These are phyloP conservation scores for Nephelium lappaceum DNA, from an alignment of 345 rosid genomes.

Conservation along the genomic window DNA sequence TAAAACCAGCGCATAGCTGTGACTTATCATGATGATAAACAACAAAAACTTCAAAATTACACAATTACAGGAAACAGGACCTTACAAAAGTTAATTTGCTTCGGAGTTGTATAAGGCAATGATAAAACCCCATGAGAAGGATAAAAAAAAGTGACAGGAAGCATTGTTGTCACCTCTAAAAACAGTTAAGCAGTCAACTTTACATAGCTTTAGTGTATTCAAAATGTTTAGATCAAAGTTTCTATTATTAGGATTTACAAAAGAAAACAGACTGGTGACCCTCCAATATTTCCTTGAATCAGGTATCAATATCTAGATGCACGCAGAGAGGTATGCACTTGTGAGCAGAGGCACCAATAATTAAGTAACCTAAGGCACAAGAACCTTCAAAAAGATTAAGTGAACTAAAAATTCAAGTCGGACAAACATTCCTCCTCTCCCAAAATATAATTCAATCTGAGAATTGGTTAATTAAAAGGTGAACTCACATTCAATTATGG, in stretches of 20 bases:
- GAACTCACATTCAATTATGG: slow-evolving; percentile 23
- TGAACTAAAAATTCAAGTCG: not conserved
- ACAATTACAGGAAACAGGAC: not conserved
- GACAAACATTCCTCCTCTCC: not conserved
- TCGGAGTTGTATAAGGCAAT: not conserved
- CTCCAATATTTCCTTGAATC: not conserved
- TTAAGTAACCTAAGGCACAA: not conserved
- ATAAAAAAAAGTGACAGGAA: not conserved
- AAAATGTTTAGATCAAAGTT: no score
- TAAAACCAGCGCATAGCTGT: not conserved
- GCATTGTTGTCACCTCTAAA: not conserved
- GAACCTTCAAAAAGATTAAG: not conserved
- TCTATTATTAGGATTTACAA: not conserved
- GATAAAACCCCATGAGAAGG: not conserved
- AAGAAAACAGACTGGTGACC: not conserved
- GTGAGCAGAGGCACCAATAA: not conserved
- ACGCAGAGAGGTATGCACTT: not conserved
- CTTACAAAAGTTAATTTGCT: not conserved
- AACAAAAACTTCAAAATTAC: not conserved
- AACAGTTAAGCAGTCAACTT: not conserved
- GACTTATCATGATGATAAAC: not conserved
- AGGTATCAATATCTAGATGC: not conserved
- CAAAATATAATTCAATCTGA: not conserved
- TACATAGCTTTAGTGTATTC: not conserved
- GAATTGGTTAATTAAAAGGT: not conserved